Conservation (phyloP, 768 basidiomycete species). For the Tricholoma sp. region DNA sequence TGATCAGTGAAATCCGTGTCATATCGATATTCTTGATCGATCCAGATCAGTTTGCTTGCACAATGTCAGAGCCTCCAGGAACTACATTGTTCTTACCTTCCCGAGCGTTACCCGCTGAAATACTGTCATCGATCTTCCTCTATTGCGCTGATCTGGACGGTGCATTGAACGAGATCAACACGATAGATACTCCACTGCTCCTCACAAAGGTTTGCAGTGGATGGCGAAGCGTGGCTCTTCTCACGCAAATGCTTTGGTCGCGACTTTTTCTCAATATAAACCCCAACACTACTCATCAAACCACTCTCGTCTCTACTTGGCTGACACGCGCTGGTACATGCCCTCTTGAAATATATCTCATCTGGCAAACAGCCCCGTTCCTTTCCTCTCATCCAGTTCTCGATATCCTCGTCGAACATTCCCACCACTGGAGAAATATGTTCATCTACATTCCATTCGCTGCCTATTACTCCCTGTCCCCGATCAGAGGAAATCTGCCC, state of each 20-base stretch:
- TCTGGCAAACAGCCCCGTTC: slow-evolving; percentile 17
- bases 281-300: slow-evolving; percentile 14
- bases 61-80: slow-evolving; percentile 6
- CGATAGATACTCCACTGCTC: slow-evolving; percentile 33
- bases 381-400: slow-evolving; percentile 16
- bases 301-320: slow-evolving; percentile 16
- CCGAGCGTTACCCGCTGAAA: slow-evolving; percentile 28
- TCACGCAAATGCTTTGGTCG: slow-evolving; percentile 36
- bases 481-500: slow-evolving; percentile 17
- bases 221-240: slow-evolving; percentile 36
- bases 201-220: slow-evolving; percentile 33
- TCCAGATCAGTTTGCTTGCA: not conserved
- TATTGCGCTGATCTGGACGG: slow-evolving; percentile 28
- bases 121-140: slow-evolving; percentile 39
- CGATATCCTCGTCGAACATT: slow-evolving; percentile 16
- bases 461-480: slow-evolving; percentile 12
- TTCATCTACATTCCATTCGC: slow-evolving; percentile 17
- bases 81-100: slow-evolving; percentile 5
- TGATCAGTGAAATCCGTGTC: slow-evolving; percentile 1
- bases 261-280: slow-evolving; percentile 27
- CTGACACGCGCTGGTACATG: slow-evolving; percentile 15
- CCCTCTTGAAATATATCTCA: slow-evolving; percentile 19
- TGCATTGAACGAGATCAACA: slow-evolving; percentile 27
- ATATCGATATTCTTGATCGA: slow-evolving; percentile 6
- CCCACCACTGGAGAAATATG: slow-evolving; percentile 16